These are phyloP conservation scores for Fraxinus angustifolia DNA, from an alignment of 305 asterid species.

Conservation along the genomic window DNA sequence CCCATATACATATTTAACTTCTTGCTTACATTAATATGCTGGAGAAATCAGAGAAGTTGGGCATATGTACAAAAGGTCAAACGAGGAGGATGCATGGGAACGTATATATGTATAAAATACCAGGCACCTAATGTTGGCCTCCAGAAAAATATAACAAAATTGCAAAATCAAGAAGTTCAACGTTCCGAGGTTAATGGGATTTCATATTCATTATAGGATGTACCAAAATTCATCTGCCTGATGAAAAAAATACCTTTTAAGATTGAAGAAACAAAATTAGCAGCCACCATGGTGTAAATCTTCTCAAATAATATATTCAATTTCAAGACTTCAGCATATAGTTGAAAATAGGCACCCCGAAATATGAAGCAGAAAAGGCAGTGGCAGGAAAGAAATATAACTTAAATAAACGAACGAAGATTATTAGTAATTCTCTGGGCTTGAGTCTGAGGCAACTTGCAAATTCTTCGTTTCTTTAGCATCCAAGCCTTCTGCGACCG, in stretches of 20 bases:
- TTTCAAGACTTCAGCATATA: neutral
- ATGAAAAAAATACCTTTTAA: neutral
- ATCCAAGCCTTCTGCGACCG: conserved; percentile 58
- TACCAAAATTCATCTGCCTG: conserved; percentile 24
- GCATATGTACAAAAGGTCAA: neutral
- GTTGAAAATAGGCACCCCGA: neutral
- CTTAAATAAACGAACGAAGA: conserved; percentile 21
- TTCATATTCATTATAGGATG: conserved; percentile 9
- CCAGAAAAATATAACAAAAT: conserved; percentile 22
- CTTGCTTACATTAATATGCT: neutral
- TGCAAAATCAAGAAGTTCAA: conserved; percentile 16
- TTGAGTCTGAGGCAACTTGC: conserved; percentile 25
- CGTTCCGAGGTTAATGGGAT: conserved; percentile 1
- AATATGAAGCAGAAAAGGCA: neutral
- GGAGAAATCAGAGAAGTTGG: neutral
- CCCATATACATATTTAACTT: neutral
- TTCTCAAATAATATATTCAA: neutral
- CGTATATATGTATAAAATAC: neutral
- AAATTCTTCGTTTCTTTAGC: conserved; percentile 42
- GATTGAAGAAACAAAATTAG: neutral
- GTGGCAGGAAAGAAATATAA: conserved; percentile 5
- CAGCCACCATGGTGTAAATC: neutral
- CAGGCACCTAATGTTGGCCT: conserved; percentile 18
- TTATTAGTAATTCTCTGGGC: conserved; percentile 31
- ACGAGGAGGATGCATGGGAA: neutral